Evolutionary conservation across 139 green algal genomes (phyloP), one percentile per base, ranked within the genome.

Genomic region (Micractinium conductrix): DNA sequence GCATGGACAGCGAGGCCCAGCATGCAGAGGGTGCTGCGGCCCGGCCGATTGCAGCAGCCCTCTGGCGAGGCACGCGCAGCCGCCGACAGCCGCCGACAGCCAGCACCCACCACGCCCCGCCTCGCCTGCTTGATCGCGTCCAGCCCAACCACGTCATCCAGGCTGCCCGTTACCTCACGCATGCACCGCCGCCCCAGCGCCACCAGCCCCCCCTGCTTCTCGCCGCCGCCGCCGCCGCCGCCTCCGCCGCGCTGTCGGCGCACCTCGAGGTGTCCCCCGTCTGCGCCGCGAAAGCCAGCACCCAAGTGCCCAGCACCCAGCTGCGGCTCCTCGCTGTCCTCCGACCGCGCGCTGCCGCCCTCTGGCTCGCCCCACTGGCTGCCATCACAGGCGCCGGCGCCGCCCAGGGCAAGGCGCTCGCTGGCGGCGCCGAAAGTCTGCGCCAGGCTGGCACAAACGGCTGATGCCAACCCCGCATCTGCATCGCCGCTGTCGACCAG

Each of bases 131-230:
- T 87, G 74, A 80, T 83, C 30, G 55, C 89, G 71, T 68, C 81
- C 4, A 92, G 80, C 0, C 90, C 90, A 0, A 89, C 84, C 33
- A 93, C 85, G 38, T 92, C 90, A 53, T 92, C 88, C 55, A 93
- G 60, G 37, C 63, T 78, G 38, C 86, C 87, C 28, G 73, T 50
- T 30, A 89, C 79, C 12, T 60, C 40, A 0, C 88, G 48, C 24
- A 85, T 42, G 58, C 88, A 93, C 53, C 67, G 38, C 68, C 69
- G 78, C 53, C 87, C 72, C 38, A 88, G 62, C 35, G 80, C 83
- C 60, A n/a, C 24, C 26, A 70, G 75, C 8, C 28, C 43, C 26
- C 35, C 22, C 68, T 67, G 74, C 45, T 45, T 33, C 28, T 80
- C 33, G 74, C 12, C 33, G 43, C 74, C 74, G n/a, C 74, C 21